Evolutionary conservation across 306 rosid genomes (phyloP), one percentile per base, ranked within the genome.

Genomic region (Begonia loranthoides): DNA sequence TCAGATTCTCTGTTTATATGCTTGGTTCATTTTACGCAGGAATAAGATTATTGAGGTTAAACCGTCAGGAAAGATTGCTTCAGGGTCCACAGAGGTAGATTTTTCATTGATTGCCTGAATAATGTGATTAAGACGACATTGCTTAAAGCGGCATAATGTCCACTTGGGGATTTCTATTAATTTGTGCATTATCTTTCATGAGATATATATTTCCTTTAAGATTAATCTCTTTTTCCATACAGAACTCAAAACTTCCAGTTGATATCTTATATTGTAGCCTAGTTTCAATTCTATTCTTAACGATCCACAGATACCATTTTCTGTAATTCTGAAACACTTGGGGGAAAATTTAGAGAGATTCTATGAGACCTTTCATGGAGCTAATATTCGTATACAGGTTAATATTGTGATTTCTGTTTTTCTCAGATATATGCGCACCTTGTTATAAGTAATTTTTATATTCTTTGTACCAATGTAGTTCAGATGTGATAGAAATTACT

Each of bases 321-420:
- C 95, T 1, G 9, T 85, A 61, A 65, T 60, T 57, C 69, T 90
- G 65, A 78, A 70, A 61, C 72, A 79, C 70, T 69, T 68, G n/a
- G 62, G 36, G 17, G 85, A 70, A 45, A 80, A 70, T 63, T 70
- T 65, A 8, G 94, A 77, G 70, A 82, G 43, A 59, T 72, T 80
- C 62, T 80, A 82, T 43, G 95, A 90, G 76, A 90, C 97, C 41
- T 90, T 82, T 75, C 97, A 90, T 72, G 95, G 97, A 38, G 65
- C 81, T 56, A 70, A 85, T 70, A 85, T 85, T 58, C 82, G 66
- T 64, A 74, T 80, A 69, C 97, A 90, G 97, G 97, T 90, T 62
- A 51, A 17, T 43, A 67, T 64, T 69, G 13, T 34, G 17, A 7
- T 49, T 49, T 48, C n/a, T 38, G 13, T 4, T 49, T 49, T 39